These are phyloP conservation scores for Trichoderma parareesei DNA, from an alignment of 495 filamentous ascomycete genomes.

Conservation along the genomic window DNA sequence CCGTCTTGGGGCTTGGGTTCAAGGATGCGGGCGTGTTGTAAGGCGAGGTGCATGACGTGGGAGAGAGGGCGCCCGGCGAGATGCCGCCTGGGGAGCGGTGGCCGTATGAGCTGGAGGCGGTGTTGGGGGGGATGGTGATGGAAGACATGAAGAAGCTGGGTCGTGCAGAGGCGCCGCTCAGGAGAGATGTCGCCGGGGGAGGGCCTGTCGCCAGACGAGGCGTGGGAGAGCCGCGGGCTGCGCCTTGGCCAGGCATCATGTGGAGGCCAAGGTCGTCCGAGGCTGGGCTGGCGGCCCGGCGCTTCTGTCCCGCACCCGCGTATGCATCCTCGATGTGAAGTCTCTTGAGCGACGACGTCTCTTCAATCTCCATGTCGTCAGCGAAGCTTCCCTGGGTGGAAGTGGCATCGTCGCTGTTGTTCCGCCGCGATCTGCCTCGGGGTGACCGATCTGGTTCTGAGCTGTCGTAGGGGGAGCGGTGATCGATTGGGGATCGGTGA, in stretches of 20 bases:
- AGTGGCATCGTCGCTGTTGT: constrained; percentile 38
- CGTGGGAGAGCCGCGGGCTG: constrained; percentile 49
- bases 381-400: constrained; percentile 36
- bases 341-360: constrained; percentile 47
- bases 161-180: constrained; percentile 43
- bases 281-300: constrained; percentile 73
- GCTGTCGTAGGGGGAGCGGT: constrained; percentile 42
- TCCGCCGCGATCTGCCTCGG: constrained; percentile 53
- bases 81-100: constrained; percentile 65
- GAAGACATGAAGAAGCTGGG: constrained; percentile 66
- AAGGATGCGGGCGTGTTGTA: constrained; percentile 52
- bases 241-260: constrained; percentile 44
- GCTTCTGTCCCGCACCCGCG: constrained; percentile 52
- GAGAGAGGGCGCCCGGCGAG: constrained; percentile 54
- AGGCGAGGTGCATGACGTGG: constrained; percentile 44
- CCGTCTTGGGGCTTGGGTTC: constrained; percentile 51
- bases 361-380: constrained; percentile 61
- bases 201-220: constrained; percentile 21
- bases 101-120: constrained; percentile 62
- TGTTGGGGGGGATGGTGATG: constrained; percentile 53
- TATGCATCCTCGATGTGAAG: constrained; percentile 50
- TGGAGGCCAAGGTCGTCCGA: constrained; percentile 59
- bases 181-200: background rate
- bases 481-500: constrained; percentile 34
- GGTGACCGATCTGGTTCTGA: constrained; percentile 44